These are phyloP conservation scores for Ananas comosus DNA, from an alignment of 176 grass and related monocot species.

Conservation along the genomic window DNA sequence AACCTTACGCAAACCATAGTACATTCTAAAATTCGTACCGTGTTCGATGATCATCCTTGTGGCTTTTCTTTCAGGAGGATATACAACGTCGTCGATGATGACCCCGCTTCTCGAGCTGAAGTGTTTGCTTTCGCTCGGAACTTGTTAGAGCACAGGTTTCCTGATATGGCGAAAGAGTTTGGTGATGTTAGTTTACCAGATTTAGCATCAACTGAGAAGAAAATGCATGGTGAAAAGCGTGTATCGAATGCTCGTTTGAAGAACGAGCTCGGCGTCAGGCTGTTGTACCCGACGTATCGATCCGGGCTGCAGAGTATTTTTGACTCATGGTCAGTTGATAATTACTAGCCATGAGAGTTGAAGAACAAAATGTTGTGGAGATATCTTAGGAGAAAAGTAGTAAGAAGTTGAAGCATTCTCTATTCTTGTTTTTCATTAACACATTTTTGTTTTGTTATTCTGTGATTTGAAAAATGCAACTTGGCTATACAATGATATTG, in stretches of 20 bases:
- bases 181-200: conserved; percentile 1
- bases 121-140: conserved; percentile 67
- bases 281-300: neutral
- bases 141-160: conserved; percentile 45
- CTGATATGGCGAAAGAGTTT: conserved; percentile 23
- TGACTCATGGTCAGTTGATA: neutral
- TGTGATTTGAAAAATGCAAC: too few relatives aligned
- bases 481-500: too few relatives aligned
- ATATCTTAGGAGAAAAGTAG: too few relatives aligned
- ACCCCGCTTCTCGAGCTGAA: conserved; percentile 60
- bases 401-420: too few relatives aligned
- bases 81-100: conserved; percentile 88
- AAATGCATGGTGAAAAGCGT: conserved; percentile 40
- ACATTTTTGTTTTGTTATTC: too few relatives aligned
- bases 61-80: conserved; percentile 36
- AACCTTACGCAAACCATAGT: too few relatives aligned
- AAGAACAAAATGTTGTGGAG: too few relatives aligned
- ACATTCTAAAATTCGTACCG: neutral
- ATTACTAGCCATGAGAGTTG: neutral
- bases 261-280: neutral
- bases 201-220: neutral
- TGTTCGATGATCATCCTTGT: neutral
- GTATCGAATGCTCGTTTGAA: neutral
- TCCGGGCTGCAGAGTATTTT: neutral
- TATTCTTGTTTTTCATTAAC: too few relatives aligned